These are phyloP conservation scores for Vitis cinerea DNA, from an alignment of 164 flowering plant species.

Conservation along the genomic window DNA sequence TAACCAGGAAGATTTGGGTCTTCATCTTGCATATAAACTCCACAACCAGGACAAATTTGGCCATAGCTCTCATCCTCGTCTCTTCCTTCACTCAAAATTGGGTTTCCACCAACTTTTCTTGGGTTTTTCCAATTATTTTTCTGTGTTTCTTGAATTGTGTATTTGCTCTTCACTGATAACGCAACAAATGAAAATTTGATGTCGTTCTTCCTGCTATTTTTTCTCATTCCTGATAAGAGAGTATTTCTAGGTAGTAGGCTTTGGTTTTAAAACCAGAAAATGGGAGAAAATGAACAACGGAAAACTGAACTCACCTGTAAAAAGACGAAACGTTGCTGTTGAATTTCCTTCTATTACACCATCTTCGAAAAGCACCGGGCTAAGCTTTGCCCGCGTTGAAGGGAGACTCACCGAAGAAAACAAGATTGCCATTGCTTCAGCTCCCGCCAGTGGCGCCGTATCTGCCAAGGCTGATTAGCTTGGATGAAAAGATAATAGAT, in stretches of 20 bases:
- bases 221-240: slow-evolving; percentile 7
- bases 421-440: slow-evolving; percentile 17
- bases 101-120: slow-evolving; percentile 25
- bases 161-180: slow-evolving; percentile 26
- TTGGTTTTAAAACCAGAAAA: neutral
- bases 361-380: neutral
- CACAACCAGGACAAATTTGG: slow-evolving; percentile 92
- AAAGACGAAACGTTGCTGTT: neutral
- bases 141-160: slow-evolving; percentile 14
- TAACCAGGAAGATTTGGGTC: slow-evolving; percentile 86
- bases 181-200: slow-evolving; percentile 9
- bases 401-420: slow-evolving; percentile 15
- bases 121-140: slow-evolving; percentile 15
- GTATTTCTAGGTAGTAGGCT: neutral
- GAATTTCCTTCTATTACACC: neutral
- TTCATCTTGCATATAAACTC: slow-evolving; percentile 88
- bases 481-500: too few species aligned
- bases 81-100: slow-evolving; percentile 79
- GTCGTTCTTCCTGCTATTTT: slow-evolving; percentile 4
- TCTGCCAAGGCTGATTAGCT: too few species aligned
- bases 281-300: neutral
- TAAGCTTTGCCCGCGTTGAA: slow-evolving; percentile 1
- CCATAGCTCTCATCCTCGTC: slow-evolving; percentile 74
- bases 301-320: slow-evolving; percentile 10
- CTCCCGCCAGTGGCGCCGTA: too few species aligned